phyloP scores from a whole-genome alignment of 2,329 filamentous ascomycete genomes.

The Dactylella cylindrospora region DNA sequence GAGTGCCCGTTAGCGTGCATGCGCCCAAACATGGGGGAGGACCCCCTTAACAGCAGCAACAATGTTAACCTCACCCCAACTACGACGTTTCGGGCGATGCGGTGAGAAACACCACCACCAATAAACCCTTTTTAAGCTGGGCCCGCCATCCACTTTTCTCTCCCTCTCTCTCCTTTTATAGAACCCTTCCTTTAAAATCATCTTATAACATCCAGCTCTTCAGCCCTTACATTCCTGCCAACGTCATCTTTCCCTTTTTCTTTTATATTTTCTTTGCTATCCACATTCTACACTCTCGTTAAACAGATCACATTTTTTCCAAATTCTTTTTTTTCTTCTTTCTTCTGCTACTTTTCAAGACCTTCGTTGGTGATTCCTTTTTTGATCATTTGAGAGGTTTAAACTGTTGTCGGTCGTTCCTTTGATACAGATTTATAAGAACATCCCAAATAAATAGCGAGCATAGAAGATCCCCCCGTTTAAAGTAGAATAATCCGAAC shows the following conservation, averaged over 20 bases:
- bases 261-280: slow-evolving; percentile 19
- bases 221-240: slow-evolving; percentile 20
- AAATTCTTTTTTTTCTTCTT: slow-evolving; percentile 5
- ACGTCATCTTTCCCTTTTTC: slow-evolving; percentile 25
- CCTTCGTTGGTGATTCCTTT: slow-evolving; percentile 16
- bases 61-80: too few relatives aligned
- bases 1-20: too few relatives aligned
- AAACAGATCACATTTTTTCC: slow-evolving; percentile 30
- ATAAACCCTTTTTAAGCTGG: too few relatives aligned
- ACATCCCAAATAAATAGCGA: slow-evolving; percentile 1
- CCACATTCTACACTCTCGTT: slow-evolving; percentile 40
- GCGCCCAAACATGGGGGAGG: too few relatives aligned
- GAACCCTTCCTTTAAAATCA: too few relatives aligned
- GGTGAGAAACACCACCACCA: too few relatives aligned
- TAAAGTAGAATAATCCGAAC: background rate
- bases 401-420: slow-evolving; percentile 8
- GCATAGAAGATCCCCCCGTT: slow-evolving; percentile 2
- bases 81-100: too few relatives aligned
- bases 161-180: background rate
- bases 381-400: slow-evolving; percentile 4
- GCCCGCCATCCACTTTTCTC: background rate
- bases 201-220: slow-evolving; percentile 33
- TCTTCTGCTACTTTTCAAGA: slow-evolving; percentile 2
- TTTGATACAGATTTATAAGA: background rate
- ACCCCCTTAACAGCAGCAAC: too few relatives aligned